Conservation (phyloP, 2,329 filamentous ascomycete genomes). For the Pseudogymnoascus sp. region DNA sequence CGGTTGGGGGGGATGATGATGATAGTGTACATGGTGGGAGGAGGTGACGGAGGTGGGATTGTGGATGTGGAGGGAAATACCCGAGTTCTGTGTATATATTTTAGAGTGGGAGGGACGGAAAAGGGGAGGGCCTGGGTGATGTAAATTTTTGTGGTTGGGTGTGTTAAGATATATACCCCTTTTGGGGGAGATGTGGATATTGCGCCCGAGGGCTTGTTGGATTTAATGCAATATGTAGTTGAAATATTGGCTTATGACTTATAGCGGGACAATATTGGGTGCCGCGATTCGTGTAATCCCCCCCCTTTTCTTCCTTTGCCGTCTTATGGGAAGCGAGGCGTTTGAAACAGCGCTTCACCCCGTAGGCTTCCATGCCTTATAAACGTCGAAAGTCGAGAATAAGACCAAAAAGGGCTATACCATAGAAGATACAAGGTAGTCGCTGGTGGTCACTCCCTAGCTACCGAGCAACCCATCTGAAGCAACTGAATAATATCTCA, state of each 20-base stretch:
- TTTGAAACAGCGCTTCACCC: background rate
- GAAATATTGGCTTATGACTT: background rate
- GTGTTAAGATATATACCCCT: background rate
- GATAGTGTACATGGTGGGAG: background rate
- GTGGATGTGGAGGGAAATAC: constrained; percentile 1
- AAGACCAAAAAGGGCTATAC: background rate
- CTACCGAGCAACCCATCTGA: background rate
- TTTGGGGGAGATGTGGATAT: background rate
- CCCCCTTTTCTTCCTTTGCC: background rate
- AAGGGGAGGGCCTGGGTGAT: too few relatives aligned
- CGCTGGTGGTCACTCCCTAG: background rate
- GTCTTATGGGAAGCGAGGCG: background rate
- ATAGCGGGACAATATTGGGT: background rate
- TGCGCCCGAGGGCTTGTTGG: background rate
- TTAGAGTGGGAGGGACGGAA: background rate
- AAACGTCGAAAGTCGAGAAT: background rate
- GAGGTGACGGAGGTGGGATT: background rate
- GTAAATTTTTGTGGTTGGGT: background rate
- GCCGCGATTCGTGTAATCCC: too few relatives aligned
- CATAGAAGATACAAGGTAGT: background rate
- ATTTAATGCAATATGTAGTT: background rate
- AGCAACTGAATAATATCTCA: background rate
- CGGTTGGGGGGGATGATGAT: background rate
- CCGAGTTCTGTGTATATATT: background rate
- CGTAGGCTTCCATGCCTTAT: background rate